phyloP scores from a whole-genome alignment of 768 basidiomycete species.

The Dacryopinax spathularia region DNA sequence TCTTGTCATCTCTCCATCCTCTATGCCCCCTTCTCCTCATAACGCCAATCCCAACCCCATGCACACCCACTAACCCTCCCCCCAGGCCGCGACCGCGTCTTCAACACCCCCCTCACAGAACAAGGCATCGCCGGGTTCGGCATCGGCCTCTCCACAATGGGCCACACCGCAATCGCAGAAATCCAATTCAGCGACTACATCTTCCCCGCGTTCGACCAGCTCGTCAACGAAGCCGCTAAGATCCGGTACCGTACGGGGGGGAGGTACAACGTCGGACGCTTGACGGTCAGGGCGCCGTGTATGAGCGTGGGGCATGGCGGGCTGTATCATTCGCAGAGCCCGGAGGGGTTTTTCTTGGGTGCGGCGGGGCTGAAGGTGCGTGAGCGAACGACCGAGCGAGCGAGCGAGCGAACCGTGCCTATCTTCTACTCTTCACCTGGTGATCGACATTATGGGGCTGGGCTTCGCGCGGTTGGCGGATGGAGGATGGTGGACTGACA shows the following conservation, averaged over 20 bases:
- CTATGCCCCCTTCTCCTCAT: no score
- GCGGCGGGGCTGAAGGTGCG: constrained; percentile 74
- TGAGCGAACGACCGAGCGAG: no score
- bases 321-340: constrained; percentile 87
- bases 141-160: constrained; percentile 82
- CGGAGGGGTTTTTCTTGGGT: constrained; percentile 88
- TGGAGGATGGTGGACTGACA: no score
- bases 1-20: no score
- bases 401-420: no score
- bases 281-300: constrained; percentile 19
- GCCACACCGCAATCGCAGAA: constrained; percentile 87
- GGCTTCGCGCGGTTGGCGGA: no score
- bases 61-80: neutral
- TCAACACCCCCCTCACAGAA: constrained; percentile 86
- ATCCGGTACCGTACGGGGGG: constrained; percentile 82
- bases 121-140: constrained; percentile 93
- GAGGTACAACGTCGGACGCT: constrained; percentile 49
- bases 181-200: constrained; percentile 88
- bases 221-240: constrained; percentile 93
- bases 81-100: constrained; percentile 75
- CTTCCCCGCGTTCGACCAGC: constrained; percentile 70
- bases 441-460: neutral
- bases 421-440: neutral
- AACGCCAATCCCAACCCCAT: no score
- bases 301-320: constrained; percentile 90